Conservation (phyloP, 2,329 filamentous ascomycete genomes). For the Aurifilum marmelostoma region DNA sequence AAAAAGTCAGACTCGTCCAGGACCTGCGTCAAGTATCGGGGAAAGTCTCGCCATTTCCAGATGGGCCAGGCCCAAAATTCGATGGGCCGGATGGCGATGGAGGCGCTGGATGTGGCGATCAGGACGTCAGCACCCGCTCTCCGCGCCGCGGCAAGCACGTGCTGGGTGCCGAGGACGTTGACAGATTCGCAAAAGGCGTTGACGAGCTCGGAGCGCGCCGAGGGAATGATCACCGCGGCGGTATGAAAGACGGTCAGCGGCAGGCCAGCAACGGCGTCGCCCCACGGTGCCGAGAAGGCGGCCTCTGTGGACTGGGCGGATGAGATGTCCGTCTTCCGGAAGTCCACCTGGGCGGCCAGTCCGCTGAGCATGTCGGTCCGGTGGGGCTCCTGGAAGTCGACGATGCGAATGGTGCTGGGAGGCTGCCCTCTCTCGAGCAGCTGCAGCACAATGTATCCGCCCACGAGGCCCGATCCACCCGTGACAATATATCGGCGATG, state of each 20-base stretch:
- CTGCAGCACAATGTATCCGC: constrained; percentile 57
- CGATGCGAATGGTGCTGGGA: constrained; percentile 54
- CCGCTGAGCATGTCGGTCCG: constrained; percentile 46
- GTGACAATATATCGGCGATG: constrained; percentile 44
- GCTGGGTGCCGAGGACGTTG: constrained; percentile 51
- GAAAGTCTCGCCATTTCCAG: constrained; percentile 44
- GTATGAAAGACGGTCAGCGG: constrained; percentile 62
- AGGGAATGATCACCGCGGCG: constrained; percentile 50
- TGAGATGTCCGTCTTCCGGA: constrained; percentile 54
- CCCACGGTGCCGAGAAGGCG: constrained; percentile 55
- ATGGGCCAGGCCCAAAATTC: constrained; percentile 43
- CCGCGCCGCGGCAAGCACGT: constrained; percentile 48
- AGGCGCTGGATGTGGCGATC: constrained; percentile 51
- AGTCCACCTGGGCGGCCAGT: constrained; percentile 43
- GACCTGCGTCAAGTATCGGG: constrained; percentile 44
- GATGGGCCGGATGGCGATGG: constrained; percentile 44
- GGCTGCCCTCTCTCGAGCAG: constrained; percentile 56
- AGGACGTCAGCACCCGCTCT: constrained; percentile 47
- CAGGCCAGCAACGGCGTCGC: constrained; percentile 41
- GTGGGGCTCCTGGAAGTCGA: constrained; percentile 53
- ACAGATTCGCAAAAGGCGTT: constrained; percentile 46
- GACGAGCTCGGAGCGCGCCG: constrained; percentile 45
- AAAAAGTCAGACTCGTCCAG: constrained; percentile 47
- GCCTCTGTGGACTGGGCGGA: constrained; percentile 46
- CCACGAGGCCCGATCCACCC: constrained; percentile 56